These are phyloP conservation scores for Hibiscus trionum DNA, from an alignment of 345 rosid species.

Conservation along the genomic window DNA sequence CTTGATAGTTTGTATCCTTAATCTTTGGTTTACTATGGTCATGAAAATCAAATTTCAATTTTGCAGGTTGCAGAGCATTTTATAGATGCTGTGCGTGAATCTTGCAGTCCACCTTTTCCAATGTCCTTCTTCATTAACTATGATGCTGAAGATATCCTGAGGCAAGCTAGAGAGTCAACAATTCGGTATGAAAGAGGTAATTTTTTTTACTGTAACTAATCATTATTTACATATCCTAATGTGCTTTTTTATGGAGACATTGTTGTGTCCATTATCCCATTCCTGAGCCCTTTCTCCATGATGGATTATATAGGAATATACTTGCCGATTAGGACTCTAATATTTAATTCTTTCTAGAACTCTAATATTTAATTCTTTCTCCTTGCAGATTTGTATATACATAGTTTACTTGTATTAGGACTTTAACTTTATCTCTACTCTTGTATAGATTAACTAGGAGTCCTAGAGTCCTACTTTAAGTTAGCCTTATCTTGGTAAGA, in stretches of 20 bases:
- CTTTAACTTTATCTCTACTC: too few species aligned
- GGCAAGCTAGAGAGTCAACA: constrained; percentile 54
- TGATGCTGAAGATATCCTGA: constrained; percentile 36
- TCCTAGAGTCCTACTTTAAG: too few species aligned
- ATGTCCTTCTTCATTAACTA: constrained; percentile 61
- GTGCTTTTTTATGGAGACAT: not conserved
- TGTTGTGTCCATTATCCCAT: not conserved
- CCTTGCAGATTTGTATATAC: too few species aligned
- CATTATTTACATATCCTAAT: not conserved
- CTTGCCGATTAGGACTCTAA: too few species aligned
- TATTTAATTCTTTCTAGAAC: too few species aligned
- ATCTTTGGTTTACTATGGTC: not conserved
- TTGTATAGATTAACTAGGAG: too few species aligned
- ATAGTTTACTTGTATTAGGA: too few species aligned
- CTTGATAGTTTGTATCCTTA: not conserved
- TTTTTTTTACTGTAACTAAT: not conserved
- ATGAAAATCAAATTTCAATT: not conserved
- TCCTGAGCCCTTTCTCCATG: not conserved
- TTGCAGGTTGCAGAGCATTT: constrained; percentile 51
- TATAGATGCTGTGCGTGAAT: constrained; percentile 37
- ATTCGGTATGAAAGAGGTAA: constrained; percentile 49
- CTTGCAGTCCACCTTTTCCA: constrained; percentile 27
- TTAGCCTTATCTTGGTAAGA: too few species aligned
- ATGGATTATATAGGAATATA: too few species aligned
- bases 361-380: too few species aligned